Percentiles rank a stretch among this genome's conserved stretches.
phyloP scores from a whole-genome alignment of 495 filamentous ascomycete genomes.

The Beverwykella pulmonaria region DNA sequence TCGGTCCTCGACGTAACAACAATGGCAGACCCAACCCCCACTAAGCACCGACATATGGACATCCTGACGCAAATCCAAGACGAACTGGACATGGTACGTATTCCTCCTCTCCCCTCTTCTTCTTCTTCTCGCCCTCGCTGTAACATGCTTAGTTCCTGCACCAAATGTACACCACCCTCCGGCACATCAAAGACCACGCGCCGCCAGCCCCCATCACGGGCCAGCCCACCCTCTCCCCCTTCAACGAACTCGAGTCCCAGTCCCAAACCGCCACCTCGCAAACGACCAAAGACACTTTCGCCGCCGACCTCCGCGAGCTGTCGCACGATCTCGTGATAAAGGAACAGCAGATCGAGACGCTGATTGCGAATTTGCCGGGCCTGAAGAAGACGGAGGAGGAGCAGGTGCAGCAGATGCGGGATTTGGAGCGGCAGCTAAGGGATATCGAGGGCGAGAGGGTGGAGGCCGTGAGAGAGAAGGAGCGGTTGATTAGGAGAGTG shows the following conservation, averaged over 20 bases:
- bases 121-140: neutral
- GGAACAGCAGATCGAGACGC: conserved; percentile 89
- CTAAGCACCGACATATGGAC: conserved; percentile 44
- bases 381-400: conserved; percentile 81
- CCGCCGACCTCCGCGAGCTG: conserved; percentile 73
- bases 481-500: conserved; percentile 64
- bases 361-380: conserved; percentile 83
- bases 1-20: neutral
- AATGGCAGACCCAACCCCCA: conserved; percentile 63
- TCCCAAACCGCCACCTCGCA: conserved; percentile 25
- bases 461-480: conserved; percentile 70
- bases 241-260: conserved; percentile 14
- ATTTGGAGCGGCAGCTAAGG: conserved; percentile 74
- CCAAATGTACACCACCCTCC: conserved; percentile 84
- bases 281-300: conserved; percentile 56
- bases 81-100: conserved; percentile 79
- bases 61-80: conserved; percentile 92
- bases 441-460: conserved; percentile 71
- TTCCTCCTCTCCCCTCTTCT: neutral
- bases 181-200: conserved; percentile 82
- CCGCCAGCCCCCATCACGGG: conserved; percentile 65
- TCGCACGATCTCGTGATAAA: conserved; percentile 85
- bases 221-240: conserved; percentile 28
- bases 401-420: conserved; percentile 73
- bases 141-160: conserved; percentile 49